Base-by-base conservation (phyloP, 2,329 filamentous ascomycete genomes). In the Beauveria sp. region DNA sequence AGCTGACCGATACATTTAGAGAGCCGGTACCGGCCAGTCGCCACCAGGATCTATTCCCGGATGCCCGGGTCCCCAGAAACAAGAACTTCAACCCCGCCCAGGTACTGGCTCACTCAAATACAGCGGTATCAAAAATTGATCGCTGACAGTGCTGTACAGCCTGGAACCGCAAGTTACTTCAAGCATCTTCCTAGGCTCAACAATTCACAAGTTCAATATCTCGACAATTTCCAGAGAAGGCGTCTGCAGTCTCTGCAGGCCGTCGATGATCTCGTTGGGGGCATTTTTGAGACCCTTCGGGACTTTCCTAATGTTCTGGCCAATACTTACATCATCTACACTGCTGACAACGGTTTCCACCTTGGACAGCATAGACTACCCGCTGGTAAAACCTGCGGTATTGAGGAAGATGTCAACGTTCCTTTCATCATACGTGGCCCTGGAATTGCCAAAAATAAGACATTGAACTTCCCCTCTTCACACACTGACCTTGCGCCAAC, bases 11-110 rank as follows among this genome's bases (percentile, higher is more conserved):
- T 0, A 83, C 66, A 4, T 73, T 77, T 42, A 68, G 77, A 0
- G 77, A 67, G 26, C 70, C 70, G 18, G 65, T 67, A 12, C 64
- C 69, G 0, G 80, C 85, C 0, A 74, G 81, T 55, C 76, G 86
- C 22, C 86, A 90, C 66, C 75, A 78, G 30, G 72, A 85, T 66
- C 75, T 89, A 0, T 90, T 90, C 67, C 66, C 77, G 7, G 78
- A 82, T 62, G 80, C 77, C 4, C 80, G 77, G 34, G 80, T 90
- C 0, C 87, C 88, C 0, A 75, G 87, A n/a, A 85, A 79, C 0
- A 73, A 77, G 0, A 83, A 86, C 67, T 90, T 90, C 74, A 90
- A 91, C 68, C 86, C 86, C 0, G 66, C 67, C 12, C 63, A 64
- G n/a, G 61, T 60, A 59, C n/a, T 46, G 9, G 1, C 16, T 50